These are phyloP conservation scores for Piper longum DNA, from an alignment of 164 flowering plant species.

Conservation along the genomic window DNA sequence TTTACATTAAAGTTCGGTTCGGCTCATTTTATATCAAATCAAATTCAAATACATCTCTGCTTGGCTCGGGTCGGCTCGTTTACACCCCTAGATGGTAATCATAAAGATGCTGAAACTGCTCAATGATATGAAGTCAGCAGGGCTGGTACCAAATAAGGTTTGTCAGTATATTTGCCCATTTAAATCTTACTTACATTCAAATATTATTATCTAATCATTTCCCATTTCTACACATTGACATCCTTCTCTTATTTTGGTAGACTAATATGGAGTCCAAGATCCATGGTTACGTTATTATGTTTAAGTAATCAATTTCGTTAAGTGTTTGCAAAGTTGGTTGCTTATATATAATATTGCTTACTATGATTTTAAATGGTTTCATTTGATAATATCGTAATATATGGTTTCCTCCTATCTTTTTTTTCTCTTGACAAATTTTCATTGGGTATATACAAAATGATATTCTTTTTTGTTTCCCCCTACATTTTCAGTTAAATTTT, in stretches of 20 bases:
- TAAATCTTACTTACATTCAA: neutral
- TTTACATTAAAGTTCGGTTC: no score
- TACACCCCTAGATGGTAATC: conserved; percentile 40
- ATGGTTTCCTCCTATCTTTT: neutral
- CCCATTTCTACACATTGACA: no score
- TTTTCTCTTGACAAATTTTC: neutral
- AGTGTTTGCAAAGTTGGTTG: neutral
- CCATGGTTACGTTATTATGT: no score
- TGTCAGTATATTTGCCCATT: conserved; percentile 18
- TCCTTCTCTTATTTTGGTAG: no score
- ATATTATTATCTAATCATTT: no score
- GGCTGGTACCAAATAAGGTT: conserved; percentile 89
- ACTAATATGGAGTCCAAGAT: no score
- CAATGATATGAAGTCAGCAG: conserved; percentile 66
- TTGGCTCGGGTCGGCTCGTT: no score
- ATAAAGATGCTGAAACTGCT: conserved; percentile 66
- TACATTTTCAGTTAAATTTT: no score
- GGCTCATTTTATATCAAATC: no score
- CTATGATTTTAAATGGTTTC: neutral
- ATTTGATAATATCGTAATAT: neutral
- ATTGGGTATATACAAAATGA: neutral
- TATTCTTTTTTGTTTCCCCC: neutral
- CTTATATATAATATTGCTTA: neutral
- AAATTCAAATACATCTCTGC: no score
- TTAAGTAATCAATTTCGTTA: neutral